Base-by-base conservation (phyloP, 768 basidiomycete genomes). In the Lepiota venenata region DNA sequence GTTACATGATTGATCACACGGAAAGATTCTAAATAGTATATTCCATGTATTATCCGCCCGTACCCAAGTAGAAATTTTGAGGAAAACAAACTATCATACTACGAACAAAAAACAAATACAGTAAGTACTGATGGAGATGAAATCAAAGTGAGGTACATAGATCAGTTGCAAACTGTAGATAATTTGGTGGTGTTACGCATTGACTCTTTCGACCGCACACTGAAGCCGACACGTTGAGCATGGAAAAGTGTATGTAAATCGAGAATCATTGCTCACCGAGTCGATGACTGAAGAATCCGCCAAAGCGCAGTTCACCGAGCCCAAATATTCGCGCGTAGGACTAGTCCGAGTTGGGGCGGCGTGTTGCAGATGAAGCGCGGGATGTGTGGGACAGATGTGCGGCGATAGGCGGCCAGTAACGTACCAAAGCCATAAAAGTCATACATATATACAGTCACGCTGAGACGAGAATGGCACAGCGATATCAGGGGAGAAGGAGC, bases 391-490 rank as follows among this genome's bases (percentile, higher is more conserved):
- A 35, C 36, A 47, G 39, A 42, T 18, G 38, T 50, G 49, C 49
- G 40, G 49, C 29, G 49, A 41, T 41, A 35, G 16, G 49, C 25
- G 32, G 18, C 27, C 45, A 47, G 15, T 29, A 32, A 29, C 32
- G 32, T 11, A 32, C 8, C 29, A 47, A 29, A 27, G 6, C 16
- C 40, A 20, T 40, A 49, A 27, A 29, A 32, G 49, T 25, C 39
- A 42, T 50, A 50, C 49, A 50, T 50, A 50, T 50, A 25, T 50
- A 50, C 49, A 50, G 20, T 50, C 49, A 36, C 42, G 36, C 36
- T 15, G 46, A 20, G 29, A 14, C 43, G 42, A 10, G n/a, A 41
- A 51, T 32, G 22, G 25, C 20, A 40, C 14, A 40, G 41, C 18
- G 15, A 27, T 10, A 16, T 37, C 20, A 50, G 49, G 39, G 36